Conservation (phyloP, 306 rosid genomes). For the Quercus parvula region DNA sequence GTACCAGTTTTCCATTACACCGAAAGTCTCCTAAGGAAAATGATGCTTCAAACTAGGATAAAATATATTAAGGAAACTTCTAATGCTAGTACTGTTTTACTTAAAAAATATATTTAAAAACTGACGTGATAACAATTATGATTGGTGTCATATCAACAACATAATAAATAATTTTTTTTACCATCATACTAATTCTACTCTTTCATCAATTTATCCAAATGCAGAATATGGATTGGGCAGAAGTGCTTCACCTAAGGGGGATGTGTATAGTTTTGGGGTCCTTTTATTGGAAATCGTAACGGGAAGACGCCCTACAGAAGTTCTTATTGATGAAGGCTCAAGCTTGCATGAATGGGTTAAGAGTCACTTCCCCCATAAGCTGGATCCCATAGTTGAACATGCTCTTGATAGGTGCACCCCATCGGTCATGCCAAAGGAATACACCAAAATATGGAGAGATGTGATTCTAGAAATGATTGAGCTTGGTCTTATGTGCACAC, state of each 20-base stretch:
- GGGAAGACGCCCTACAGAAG: constrained; percentile 75
- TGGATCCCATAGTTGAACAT: constrained; percentile 51
- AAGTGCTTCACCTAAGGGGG: constrained; percentile 69
- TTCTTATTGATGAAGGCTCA: constrained; percentile 58
- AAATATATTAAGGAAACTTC: no score
- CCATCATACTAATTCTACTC: neutral
- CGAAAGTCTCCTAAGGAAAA: neutral
- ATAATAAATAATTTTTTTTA: neutral
- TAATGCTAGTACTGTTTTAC: no score
- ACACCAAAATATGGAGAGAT: constrained; percentile 37
- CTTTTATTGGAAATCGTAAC: constrained; percentile 69
- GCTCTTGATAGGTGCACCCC: constrained; percentile 45
- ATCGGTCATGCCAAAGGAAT: constrained; percentile 24
- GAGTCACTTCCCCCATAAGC: constrained; percentile 50
- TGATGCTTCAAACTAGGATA: neutral
- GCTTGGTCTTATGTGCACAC: constrained; percentile 80
- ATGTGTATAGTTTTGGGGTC: constrained; percentile 82
- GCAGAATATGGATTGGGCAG: constrained; percentile 89
- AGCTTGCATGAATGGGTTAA: constrained; percentile 84
- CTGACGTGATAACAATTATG: no score
- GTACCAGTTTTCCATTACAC: neutral
- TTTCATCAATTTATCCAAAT: constrained; percentile 12
- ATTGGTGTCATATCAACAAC: no score
- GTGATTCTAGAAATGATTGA: constrained; percentile 69
- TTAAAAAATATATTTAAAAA: no score